Evolutionary conservation across 2,329 filamentous ascomycete species (phyloP).

Genomic region (Cordyceps militaris): DNA sequence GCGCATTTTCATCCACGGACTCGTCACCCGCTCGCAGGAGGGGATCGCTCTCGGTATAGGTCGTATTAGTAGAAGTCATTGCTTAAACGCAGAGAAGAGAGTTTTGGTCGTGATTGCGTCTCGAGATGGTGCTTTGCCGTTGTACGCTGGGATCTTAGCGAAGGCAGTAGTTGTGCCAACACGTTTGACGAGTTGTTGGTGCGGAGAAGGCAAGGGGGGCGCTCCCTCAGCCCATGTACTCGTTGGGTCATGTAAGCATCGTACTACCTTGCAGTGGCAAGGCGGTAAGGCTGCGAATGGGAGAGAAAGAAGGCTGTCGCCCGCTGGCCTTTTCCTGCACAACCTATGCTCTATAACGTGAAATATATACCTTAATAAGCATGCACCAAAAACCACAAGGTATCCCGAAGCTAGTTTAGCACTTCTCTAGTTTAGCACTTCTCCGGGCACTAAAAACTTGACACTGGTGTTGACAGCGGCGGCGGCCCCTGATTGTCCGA

Average conservation of each 20-base stretch:
- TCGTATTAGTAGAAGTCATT: conserved; percentile 21
- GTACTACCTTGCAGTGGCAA: neutral
- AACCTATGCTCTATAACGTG: neutral
- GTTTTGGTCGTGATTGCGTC: neutral
- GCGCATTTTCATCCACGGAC: neutral
- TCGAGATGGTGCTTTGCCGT: neutral
- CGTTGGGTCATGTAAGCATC: neutral
- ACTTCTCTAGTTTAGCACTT: no score
- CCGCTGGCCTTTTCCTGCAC: neutral
- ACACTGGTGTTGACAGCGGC: no score
- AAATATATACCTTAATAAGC: no score
- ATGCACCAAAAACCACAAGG: no score
- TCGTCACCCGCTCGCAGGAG: neutral
- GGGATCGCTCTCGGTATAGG: neutral
- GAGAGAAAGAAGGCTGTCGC: neutral
- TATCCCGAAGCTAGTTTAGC: no score
- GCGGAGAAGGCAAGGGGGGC: neutral
- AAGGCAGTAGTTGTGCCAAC: neutral
- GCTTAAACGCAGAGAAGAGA: conserved; percentile 7
- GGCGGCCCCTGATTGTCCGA: no score
- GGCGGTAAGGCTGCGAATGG: neutral
- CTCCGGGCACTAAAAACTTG: no score
- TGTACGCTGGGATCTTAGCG: neutral
- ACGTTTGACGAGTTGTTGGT: neutral
- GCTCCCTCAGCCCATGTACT: neutral